Evolutionary conservation across 2,329 filamentous ascomycete species (phyloP), one percentile per base, ranked within the genome.

Genomic region (Penicillium paneum): DNA sequence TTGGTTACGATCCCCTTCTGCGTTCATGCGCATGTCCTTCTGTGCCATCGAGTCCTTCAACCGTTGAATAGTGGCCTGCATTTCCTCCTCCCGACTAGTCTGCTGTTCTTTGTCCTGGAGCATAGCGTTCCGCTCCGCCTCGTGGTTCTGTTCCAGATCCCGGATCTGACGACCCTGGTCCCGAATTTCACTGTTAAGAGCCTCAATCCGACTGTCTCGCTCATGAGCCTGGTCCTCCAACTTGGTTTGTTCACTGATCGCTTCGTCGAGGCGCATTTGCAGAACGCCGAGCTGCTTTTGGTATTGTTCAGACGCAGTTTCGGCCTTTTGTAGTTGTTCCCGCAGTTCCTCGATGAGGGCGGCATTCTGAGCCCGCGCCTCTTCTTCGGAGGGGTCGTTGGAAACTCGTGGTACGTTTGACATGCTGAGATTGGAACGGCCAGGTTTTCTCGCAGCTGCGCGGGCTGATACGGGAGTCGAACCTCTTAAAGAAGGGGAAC

Each of bases 91-190:
- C 54, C 87, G 83, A 64, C 87, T 88, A 51, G 83, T 80, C 74
- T 92, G 88, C 64, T 95, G 90, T 62, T 97, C 92, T 77, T 95
- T 94, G 73, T 97, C 93, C 74, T 92, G 91, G 68, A 90, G 85
- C 76, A 93, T 89, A 51, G 90, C 85, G 67, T 87, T 90, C 59
- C 91, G 85, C 75, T 99, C 94, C 41, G 89, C 86, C 73, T 97
- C 93, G 72, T 96, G 95, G 61, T 95, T 92, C 60, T 87, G 86
- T 74, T 97, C 92, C 77, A 97, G 86, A 72, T 99, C 94, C 60
- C 93, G 85, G 68, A 90, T 89, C 73, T 95, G 88, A 60, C 91
- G 84, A 29, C 87, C 84, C 52, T 87, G 81, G 64, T 97, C 92
- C 64, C 90, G 85, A 76, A 94, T 92, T 67, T 96, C 90, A 66